Evolutionary conservation across 495 filamentous ascomycete genomes (phyloP).

Genomic region (Lepidopterella palustris): DNA sequence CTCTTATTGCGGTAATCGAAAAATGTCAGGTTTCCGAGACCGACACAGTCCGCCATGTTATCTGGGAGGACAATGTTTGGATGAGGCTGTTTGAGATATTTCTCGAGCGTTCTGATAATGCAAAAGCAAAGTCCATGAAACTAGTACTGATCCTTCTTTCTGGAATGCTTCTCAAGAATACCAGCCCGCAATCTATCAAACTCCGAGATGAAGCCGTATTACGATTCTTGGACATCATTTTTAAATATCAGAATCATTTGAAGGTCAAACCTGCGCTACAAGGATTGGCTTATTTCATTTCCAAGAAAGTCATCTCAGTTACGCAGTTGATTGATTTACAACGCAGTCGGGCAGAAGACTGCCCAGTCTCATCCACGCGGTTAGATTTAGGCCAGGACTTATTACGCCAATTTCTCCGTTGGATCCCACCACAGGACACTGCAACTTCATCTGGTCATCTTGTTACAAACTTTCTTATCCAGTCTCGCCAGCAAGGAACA

Average conservation of each 20-base stretch:
- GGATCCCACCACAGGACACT: slow-evolving; percentile 56
- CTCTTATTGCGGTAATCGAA: slow-evolving; percentile 33
- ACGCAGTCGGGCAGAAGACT: slow-evolving; percentile 21
- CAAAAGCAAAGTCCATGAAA: slow-evolving; percentile 67
- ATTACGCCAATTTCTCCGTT: slow-evolving; percentile 44
- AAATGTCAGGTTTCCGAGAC: slow-evolving; percentile 33
- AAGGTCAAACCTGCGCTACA: slow-evolving; percentile 58
- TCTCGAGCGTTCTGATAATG: slow-evolving; percentile 65
- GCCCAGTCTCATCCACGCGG: slow-evolving; percentile 23
- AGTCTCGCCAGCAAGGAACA: not conserved
- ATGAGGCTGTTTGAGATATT: slow-evolving; percentile 60
- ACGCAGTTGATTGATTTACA: slow-evolving; percentile 28
- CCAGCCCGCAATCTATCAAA: not conserved
- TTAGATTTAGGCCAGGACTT: slow-evolving; percentile 17
- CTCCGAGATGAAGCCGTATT: slow-evolving; percentile 24
- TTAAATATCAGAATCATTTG: slow-evolving; percentile 44
- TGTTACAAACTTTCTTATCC: slow-evolving; percentile 52
- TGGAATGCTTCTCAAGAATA: slow-evolving; percentile 31
- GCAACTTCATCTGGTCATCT: slow-evolving; percentile 59
- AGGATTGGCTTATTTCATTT: slow-evolving; percentile 52
- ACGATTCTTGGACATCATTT: slow-evolving; percentile 46
- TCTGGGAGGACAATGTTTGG: slow-evolving; percentile 43
- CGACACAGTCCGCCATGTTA: slow-evolving; percentile 33
- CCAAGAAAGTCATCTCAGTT: slow-evolving; percentile 43
- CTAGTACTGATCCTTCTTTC: slow-evolving; percentile 48